These are phyloP conservation scores for Scheffersomyces coipomensis DNA, from an alignment of 805 yeast species.

Conservation along the genomic window DNA sequence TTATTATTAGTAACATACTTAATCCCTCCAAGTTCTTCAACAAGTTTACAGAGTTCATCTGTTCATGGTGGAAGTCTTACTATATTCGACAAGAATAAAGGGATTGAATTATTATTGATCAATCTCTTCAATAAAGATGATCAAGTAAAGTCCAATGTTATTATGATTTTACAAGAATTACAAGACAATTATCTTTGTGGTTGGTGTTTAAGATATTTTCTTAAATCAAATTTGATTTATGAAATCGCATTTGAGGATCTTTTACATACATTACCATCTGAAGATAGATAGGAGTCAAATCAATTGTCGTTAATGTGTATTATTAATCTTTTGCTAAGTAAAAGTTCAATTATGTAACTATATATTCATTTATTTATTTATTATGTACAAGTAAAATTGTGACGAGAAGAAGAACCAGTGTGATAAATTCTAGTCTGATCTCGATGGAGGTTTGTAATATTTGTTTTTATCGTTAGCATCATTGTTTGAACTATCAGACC, in stretches of 20 bases:
- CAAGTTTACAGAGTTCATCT: conserved; percentile 35
- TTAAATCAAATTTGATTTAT: conserved; percentile 36
- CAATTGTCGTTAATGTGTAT: too few species aligned
- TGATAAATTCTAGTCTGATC: too few species aligned
- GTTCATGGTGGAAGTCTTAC: conserved; percentile 39
- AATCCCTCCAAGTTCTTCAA: conserved; percentile 39
- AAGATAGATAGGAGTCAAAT: too few species aligned
- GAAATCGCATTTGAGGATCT: conserved; percentile 40
- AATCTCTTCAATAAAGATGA: conserved; percentile 42
- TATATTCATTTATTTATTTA: too few species aligned
- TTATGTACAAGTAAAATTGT: too few species aligned
- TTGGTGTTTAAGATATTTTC: conserved; percentile 40
- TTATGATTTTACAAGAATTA: conserved; percentile 43
- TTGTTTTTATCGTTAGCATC: conserved; percentile 6
- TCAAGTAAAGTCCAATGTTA: conserved; percentile 36
- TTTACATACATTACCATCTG: conserved; percentile 3
- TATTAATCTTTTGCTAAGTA: too few species aligned
- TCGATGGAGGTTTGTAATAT: conserved; percentile 5
- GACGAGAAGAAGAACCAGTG: too few species aligned
- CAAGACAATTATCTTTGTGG: conserved; percentile 44
- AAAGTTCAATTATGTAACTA: too few species aligned
- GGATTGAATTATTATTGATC: conserved; percentile 39
- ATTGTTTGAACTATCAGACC: neutral
- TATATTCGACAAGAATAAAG: conserved; percentile 43
- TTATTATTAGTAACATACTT: conserved; percentile 39